Evolutionary conservation across 306 rosid genomes (phyloP).

Genomic region (Fragaria iinumae): DNA sequence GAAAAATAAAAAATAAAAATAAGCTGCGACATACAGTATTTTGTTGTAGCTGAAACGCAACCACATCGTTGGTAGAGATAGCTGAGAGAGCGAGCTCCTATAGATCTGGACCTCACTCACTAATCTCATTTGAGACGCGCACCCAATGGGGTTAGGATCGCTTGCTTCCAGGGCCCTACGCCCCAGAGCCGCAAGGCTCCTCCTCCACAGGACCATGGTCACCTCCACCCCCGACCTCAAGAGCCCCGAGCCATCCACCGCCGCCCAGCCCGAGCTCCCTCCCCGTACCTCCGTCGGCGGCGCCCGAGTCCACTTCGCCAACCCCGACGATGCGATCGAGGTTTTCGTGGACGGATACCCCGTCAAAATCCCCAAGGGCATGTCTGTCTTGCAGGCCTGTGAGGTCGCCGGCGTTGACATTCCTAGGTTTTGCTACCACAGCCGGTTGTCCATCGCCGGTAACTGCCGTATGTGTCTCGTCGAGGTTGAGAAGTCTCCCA

Average conservation of each 20-base stretch:
- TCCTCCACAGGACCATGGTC: conserved; percentile 46
- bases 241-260: conserved; percentile 55
- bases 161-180: conserved; percentile 66
- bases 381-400: conserved; percentile 93
- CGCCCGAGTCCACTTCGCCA: conserved; percentile 71
- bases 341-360: conserved; percentile 91
- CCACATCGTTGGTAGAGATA: too few species aligned
- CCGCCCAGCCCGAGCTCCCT: conserved; percentile 63
- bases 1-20: too few species aligned
- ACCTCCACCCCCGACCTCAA: conserved; percentile 76
- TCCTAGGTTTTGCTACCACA: conserved; percentile 92
- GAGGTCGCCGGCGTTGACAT: conserved; percentile 95
- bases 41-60: too few species aligned
- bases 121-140: too few species aligned
- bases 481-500: conserved; percentile 99
- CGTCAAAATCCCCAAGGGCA: conserved; percentile 90
- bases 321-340: conserved; percentile 88
- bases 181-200: conserved; percentile 58
- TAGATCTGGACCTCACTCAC: too few species aligned
- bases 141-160: conserved; percentile 76
- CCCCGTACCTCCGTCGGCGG: conserved; percentile 69
- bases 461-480: conserved; percentile 99
- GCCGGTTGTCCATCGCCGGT: conserved; percentile 85
- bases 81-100: too few species aligned
- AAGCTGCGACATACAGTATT: too few species aligned